These are phyloP conservation scores for Tolypocladium amazonense DNA, from an alignment of 2,329 filamentous ascomycete genomes.

Conservation along the genomic window DNA sequence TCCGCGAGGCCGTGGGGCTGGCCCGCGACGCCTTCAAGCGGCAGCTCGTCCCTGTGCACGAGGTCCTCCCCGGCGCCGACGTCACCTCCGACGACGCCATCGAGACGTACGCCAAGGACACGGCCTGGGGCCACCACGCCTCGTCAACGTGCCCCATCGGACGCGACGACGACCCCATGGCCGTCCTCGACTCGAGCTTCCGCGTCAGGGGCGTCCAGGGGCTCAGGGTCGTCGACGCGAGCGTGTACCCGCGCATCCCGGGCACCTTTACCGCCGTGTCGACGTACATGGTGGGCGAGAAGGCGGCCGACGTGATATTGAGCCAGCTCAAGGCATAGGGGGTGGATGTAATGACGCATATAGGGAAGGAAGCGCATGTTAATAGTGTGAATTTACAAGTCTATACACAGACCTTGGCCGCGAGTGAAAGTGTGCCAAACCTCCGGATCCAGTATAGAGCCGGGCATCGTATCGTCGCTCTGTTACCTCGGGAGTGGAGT, in stretches of 20 bases:
- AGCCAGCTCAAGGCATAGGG: background rate
- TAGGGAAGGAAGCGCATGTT: background rate
- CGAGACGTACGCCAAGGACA: conserved; percentile 33
- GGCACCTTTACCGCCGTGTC: conserved; percentile 39
- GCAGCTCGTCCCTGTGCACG: conserved; percentile 7
- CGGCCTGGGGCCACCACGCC: conserved; percentile 47
- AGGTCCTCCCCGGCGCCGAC: conserved; percentile 22
- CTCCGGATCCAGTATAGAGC: too few relatives aligned
- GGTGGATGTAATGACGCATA: background rate
- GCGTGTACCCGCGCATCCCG: conserved; percentile 36
- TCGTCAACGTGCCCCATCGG: conserved; percentile 46
- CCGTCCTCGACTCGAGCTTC: conserved; percentile 44
- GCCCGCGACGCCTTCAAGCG: conserved; percentile 29
- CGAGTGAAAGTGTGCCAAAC: too few relatives aligned
- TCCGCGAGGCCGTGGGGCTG: conserved; percentile 44
- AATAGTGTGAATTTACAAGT: too few relatives aligned
- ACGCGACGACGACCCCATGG: conserved; percentile 37
- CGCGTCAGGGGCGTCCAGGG: conserved; percentile 40
- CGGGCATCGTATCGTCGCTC: too few relatives aligned
- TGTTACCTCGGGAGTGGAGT: too few relatives aligned
- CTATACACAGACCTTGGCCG: too few relatives aligned
- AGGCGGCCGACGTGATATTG: conserved; percentile 27
- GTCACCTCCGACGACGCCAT: conserved; percentile 29
- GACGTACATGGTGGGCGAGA: conserved; percentile 46
- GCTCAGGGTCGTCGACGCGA: conserved; percentile 48